Evolutionary conservation across 306 rosid genomes (phyloP).

Genomic region (Pyrus communis): DNA sequence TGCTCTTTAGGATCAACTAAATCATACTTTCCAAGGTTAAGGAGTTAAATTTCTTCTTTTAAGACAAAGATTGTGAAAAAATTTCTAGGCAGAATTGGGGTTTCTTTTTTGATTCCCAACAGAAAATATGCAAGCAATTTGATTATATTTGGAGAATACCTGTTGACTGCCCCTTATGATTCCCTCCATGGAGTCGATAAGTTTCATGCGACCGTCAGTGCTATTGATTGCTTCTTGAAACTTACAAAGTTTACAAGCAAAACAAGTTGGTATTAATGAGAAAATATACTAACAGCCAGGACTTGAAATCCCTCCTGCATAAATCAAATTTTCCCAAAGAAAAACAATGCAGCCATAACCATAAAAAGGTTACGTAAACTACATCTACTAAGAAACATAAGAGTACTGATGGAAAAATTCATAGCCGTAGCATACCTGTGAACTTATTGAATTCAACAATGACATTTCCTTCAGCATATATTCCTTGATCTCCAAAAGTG

Average conservation of each 20-base stretch:
- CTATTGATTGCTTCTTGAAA: slow-evolving; percentile 85
- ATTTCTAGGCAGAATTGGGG: not conserved
- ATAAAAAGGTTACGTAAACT: not conserved
- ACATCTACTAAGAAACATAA: not conserved
- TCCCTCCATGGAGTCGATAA: slow-evolving; percentile 88
- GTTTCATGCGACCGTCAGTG: slow-evolving; percentile 59
- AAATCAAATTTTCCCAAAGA: not conserved
- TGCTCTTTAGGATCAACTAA: not conserved
- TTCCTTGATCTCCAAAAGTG: slow-evolving; percentile 86
- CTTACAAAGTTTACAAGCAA: slow-evolving; percentile 26
- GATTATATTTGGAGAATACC: slow-evolving; percentile 31
- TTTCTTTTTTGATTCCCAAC: not conserved
- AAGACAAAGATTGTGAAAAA: not conserved
- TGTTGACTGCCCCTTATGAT: slow-evolving; percentile 79
- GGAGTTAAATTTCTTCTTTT: not conserved
- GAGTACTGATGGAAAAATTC: not conserved
- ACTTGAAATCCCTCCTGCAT: not conserved
- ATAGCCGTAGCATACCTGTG: slow-evolving; percentile 48
- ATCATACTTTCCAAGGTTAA: not conserved
- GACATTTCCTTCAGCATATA: slow-evolving; percentile 87
- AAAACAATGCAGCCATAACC: not conserved
- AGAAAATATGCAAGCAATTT: not conserved
- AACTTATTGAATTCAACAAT: slow-evolving; percentile 74
- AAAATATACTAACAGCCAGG: not conserved
- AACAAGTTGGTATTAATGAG: not conserved